Evolutionary conservation across 768 basidiomycete species (phyloP).

Genomic region (Butyriboletus loyo): DNA sequence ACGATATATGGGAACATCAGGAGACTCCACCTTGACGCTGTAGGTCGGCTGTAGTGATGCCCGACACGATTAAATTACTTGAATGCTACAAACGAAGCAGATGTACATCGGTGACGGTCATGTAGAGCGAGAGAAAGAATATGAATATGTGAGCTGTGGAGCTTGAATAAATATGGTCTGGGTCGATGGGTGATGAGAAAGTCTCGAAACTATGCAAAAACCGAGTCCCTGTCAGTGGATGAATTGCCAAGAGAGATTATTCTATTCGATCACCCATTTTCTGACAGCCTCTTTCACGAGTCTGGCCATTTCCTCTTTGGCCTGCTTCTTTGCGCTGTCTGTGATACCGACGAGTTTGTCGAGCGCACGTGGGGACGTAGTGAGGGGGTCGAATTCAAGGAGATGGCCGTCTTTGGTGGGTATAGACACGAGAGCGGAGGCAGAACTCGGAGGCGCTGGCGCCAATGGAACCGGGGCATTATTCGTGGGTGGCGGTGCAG

Average conservation of each 20-base stretch:
- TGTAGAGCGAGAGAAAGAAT: background rate
- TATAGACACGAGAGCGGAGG: slow-evolving; percentile 69
- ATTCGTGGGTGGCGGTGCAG: background rate
- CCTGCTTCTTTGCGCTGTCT: slow-evolving; percentile 80
- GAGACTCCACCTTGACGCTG: background rate
- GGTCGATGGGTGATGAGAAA: background rate
- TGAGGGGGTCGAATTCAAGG: slow-evolving; percentile 83
- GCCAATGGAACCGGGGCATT: background rate
- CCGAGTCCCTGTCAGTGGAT: background rate
- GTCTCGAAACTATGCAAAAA: slow-evolving; percentile 1
- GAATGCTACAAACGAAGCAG: slow-evolving; percentile 16
- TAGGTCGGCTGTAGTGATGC: background rate
- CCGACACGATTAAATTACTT: slow-evolving; percentile 9
- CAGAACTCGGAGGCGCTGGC: slow-evolving; percentile 12
- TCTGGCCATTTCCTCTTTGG: slow-evolving; percentile 69
- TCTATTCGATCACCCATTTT: slow-evolving; percentile 64
- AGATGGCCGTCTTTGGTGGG: slow-evolving; percentile 77
- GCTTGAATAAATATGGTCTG: slow-evolving; percentile 12
- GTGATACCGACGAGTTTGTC: slow-evolving; percentile 78
- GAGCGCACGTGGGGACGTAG: slow-evolving; percentile 65
- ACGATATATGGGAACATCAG: background rate
- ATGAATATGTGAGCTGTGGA: slow-evolving; percentile 3
- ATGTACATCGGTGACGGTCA: slow-evolving; percentile 14
- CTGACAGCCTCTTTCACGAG: slow-evolving; percentile 70
- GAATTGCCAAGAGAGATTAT: background rate